These are phyloP conservation scores for Chaetothyriales sp. DNA, from an alignment of 2,329 filamentous ascomycete genomes.

Conservation along the genomic window DNA sequence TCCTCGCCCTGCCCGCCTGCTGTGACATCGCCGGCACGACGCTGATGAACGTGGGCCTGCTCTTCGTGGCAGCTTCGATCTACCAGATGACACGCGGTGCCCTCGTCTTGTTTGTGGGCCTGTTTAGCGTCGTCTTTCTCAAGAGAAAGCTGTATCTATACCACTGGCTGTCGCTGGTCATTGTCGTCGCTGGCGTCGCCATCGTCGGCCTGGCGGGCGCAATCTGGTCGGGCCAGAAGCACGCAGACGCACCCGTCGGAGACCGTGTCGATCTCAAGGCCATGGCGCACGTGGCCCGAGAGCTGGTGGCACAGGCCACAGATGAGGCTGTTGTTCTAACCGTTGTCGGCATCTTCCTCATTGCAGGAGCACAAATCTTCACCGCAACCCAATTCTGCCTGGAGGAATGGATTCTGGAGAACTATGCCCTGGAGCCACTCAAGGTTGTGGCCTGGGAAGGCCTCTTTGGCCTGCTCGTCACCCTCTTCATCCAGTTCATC, in stretches of 20 bases:
- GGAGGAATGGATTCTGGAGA: conserved; percentile 82
- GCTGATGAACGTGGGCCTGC: conserved; percentile 87
- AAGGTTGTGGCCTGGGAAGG: conserved; percentile 95
- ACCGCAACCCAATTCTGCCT: conserved; percentile 92
- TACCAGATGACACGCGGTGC: conserved; percentile 98
- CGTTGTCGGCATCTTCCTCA: conserved; percentile 72
- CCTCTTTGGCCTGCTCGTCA: conserved; percentile 73
- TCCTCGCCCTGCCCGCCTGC: conserved; percentile 74
- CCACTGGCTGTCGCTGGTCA: conserved; percentile 79
- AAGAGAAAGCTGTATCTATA: conserved; percentile 66
- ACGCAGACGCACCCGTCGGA: conserved; percentile 15
- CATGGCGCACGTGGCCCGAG: conserved; percentile 22
- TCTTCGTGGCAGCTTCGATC: conserved; percentile 89
- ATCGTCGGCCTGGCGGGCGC: conserved; percentile 81
- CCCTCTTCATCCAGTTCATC: conserved; percentile 62
- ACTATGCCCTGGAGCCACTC: conserved; percentile 68
- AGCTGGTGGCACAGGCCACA: conserved; percentile 29
- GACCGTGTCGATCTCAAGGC: conserved; percentile 21
- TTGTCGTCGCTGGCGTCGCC: conserved; percentile 78
- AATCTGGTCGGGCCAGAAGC: conserved; percentile 49
- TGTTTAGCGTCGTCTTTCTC: conserved; percentile 89
- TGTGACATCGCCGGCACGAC: conserved; percentile 94
- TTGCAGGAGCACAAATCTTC: conserved; percentile 90
- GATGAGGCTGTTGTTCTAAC: conserved; percentile 51
- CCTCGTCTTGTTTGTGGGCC: conserved; percentile 83